Conservation (phyloP, 169 alveolate genomes). For the Neospora caninum region DNA sequence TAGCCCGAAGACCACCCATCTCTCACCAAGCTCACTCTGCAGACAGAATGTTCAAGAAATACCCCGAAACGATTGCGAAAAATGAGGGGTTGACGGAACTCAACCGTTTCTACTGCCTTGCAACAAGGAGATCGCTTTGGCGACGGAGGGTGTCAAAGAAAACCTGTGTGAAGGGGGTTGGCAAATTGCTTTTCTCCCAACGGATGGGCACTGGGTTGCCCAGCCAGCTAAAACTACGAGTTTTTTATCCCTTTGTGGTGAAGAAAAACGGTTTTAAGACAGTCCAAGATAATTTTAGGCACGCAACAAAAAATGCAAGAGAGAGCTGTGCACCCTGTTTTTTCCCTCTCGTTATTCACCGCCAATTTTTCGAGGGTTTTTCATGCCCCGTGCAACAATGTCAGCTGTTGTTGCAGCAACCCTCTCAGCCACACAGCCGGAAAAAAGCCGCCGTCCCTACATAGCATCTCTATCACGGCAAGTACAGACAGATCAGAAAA, state of each 20-base stretch:
- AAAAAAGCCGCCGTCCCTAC: constrained; percentile 38
- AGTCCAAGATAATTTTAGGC: not conserved
- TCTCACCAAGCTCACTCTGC: constrained; percentile 1
- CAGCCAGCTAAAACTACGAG: constrained; percentile 8
- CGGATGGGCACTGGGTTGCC: constrained; percentile 16
- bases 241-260: not conserved
- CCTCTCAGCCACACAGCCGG: constrained; percentile 40
- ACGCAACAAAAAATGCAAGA: not conserved
- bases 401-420: constrained; percentile 45
- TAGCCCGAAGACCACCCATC: constrained; percentile 3
- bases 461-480: constrained; percentile 21
- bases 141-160: constrained; percentile 7
- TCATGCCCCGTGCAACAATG: constrained; percentile 44
- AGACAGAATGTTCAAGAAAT: not conserved
- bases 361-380: constrained; percentile 32
- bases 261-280: not conserved
- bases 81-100: not conserved
- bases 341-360: not conserved
- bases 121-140: not conserved
- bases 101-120: not conserved
- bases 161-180: constrained; percentile 38
- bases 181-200: constrained; percentile 8
- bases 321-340: not conserved
- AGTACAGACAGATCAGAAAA: not conserved
- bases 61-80: not conserved